These are phyloP conservation scores for Fusarium sacchari DNA, from an alignment of 2,329 filamentous ascomycete species.

Conservation along the genomic window DNA sequence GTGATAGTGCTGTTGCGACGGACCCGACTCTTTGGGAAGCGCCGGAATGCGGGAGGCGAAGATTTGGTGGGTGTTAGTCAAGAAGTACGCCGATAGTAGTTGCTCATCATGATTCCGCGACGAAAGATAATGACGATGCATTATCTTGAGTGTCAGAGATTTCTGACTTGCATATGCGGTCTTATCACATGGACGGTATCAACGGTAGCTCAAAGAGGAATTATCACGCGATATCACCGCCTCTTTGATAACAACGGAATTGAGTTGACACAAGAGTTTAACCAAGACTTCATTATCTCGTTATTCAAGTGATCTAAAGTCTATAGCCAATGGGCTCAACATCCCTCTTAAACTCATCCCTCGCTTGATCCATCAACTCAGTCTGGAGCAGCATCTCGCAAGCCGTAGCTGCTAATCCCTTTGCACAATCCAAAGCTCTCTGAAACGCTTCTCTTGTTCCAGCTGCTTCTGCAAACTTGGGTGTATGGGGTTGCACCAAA, in stretches of 20 bases:
- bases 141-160: not conserved
- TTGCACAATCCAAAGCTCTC: conserved; percentile 33
- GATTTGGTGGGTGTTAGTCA: not conserved
- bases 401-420: conserved; percentile 37
- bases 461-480: conserved; percentile 30
- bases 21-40: not conserved
- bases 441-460: conserved; percentile 22
- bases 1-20: not conserved
- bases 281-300: not conserved
- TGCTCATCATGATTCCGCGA: not conserved
- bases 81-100: not conserved
- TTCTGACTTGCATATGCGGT: not conserved
- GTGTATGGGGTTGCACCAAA: conserved; percentile 30
- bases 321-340: conserved; percentile 13
- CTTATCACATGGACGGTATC: not conserved
- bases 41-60: not conserved
- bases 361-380: conserved; percentile 8
- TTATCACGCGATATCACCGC: not conserved
- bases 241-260: not conserved
- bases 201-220: not conserved
- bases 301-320: not conserved
- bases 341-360: conserved; percentile 24
- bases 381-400: conserved; percentile 10
- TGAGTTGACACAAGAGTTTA: not conserved
- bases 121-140: not conserved